Evolutionary conservation across 1,284 basidiomycete genomes (phyloP), one percentile per base, ranked within the genome.

Genomic region (Pholiota adiposa): DNA sequence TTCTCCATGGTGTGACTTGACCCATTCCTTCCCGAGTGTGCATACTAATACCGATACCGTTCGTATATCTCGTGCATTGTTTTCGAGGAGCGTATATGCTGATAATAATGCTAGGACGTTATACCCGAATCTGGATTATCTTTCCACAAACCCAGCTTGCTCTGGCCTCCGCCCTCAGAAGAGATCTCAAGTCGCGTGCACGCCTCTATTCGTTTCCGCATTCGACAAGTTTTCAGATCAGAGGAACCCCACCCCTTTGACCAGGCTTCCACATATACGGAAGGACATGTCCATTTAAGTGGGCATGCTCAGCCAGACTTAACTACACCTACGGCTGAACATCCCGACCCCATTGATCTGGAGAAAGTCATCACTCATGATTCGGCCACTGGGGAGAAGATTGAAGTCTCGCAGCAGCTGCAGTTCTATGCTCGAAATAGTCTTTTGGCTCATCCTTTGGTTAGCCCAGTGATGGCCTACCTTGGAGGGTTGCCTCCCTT

Each of bases 1-100:
- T 63, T 94, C 92, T 29, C 94, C 95, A 0, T 97, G 93, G 94
- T 93, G 91, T 72, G 96, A 98, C 73, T 75, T 98, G 51, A 96
- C 94, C 0, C 97, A 99, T 73, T 96, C 92, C 0, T 98, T 98
- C 72, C 93, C 94, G 0, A 96, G 93, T 60, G 85, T 97, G 48
- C 82, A 93, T 68, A 79, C 83, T 51, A 98, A 98, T 72, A 95
- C 93, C 0, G 83, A 85, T 5, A 96, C 91, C 58, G 94, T 92
- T 67, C 64, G 81, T 12, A 36, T 4, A 16, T 12, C 48, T 68
- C 36, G n/a, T n/a, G n/a, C 40, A 29, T 4, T 38, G 34, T 14
- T 48, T 29, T 6, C 25, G 34, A 23, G 21, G 36, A 52, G 23
- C 29, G 57, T 57, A 49, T 9, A 51, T 25, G 61, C 49, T 51